Evolutionary conservation across 441 rosid species (phyloP).

Genomic region (Aquilaria agallochum): DNA sequence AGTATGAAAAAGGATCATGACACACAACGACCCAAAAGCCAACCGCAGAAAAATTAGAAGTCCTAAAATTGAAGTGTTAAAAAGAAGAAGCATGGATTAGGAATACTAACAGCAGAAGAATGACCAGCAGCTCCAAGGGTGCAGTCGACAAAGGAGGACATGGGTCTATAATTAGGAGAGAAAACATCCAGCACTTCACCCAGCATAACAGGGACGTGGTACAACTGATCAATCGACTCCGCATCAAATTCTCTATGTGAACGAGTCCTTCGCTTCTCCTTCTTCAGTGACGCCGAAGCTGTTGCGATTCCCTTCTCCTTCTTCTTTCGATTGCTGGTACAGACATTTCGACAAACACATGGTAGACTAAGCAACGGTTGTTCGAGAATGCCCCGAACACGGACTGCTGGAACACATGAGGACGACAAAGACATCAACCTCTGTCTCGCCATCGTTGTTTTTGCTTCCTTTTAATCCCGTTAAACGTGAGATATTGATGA

Average conservation of each 20-base stretch:
- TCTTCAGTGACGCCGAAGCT: constrained; percentile 24
- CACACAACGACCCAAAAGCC: no score
- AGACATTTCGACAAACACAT: constrained; percentile 7
- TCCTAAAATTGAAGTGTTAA: no score
- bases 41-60: not conserved
- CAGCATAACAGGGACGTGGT: constrained; percentile 83
- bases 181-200: constrained; percentile 88
- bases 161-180: constrained; percentile 35
- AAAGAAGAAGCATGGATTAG: not conserved
- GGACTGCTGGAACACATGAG: no score
- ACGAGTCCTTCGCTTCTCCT: constrained; percentile 80
- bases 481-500: no score
- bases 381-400: no score
- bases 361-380: no score
- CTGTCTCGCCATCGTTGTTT: not conserved
- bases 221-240: constrained; percentile 18
- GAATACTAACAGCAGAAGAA: constrained; percentile 64
- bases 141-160: constrained; percentile 76
- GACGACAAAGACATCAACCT: no score
- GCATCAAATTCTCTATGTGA: constrained; percentile 57
- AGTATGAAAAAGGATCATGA: no score
- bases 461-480: not conserved
- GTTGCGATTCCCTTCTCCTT: constrained; percentile 23
- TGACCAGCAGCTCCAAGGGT: constrained; percentile 97
- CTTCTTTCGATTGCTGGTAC: constrained; percentile 16